Evolutionary conservation across 2,329 filamentous ascomycete species (phyloP), one percentile per base, ranked within the genome.

Genomic region (Gremmenia infestans): DNA sequence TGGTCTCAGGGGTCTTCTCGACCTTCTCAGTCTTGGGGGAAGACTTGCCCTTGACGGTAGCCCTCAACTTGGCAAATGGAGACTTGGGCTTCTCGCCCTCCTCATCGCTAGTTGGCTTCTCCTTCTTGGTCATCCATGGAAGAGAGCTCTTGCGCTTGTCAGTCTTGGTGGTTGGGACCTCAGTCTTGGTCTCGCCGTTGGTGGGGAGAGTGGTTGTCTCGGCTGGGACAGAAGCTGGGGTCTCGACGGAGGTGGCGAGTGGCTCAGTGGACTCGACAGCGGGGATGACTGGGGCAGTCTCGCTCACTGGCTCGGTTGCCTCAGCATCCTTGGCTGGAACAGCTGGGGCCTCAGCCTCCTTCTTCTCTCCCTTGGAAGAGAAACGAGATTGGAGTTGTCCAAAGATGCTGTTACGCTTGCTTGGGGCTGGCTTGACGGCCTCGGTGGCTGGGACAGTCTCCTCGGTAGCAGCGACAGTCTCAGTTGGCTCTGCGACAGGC

Each of bases 101-200:
- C 51, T 73, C 69, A 64, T 83, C 80, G 25, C 62, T 63, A 47
- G 63, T 64, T 45, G 60, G 52, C 63, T 69, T 68, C 72, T 82
- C 81, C 79, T 87, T 87, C 76, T 83, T 80, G 74, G 80, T 81
- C 71, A 79, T 64, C 83, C 83, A 88, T 59, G 69, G 69, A 25
- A 71, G 62, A 72, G 87, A 80, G 64, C 82, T 86, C 63, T 76
- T 75, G 66, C 86, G 83, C 81, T 88, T 88, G 66, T 72, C 72
- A 28, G 67, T 54, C 70, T 76, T 77, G 55, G 67, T 60, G 32
- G 65, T 60, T 54, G 67, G 67, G 52, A 66, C 70, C 64, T 74
- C 74, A 42, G 72, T 65, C 57, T 70, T 69, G 56, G 72, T 67
- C 58, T 74, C 66, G 56, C 75, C 74, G 65, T 73, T 72, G 60